Percentiles rank a stretch among this genome's conserved stretches.
phyloP scores from a whole-genome alignment of 352 stramenopile genomes.

The Elongisporangium prolatum region DNA sequence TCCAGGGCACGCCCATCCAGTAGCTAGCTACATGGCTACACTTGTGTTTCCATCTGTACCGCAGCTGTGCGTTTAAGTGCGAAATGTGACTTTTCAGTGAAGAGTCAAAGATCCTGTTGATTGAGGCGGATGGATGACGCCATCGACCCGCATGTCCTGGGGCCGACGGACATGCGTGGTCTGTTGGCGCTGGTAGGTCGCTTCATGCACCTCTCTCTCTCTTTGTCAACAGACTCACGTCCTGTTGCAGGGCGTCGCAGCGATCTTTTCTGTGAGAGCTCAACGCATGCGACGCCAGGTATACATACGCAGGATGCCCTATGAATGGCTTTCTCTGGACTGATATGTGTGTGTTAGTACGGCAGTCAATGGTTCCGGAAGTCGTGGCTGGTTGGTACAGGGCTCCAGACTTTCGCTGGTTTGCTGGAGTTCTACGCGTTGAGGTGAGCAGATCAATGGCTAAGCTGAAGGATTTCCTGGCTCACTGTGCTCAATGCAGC shows the following conservation, averaged over 20 bases:
- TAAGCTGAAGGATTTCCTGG: too few species aligned
- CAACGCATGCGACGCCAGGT: not conserved
- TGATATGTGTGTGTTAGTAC: not conserved
- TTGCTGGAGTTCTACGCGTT: conserved; percentile 13
- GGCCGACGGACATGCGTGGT: not conserved
- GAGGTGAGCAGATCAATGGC: conserved; percentile 4
- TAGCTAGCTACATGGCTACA: not conserved
- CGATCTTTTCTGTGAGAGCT: not conserved
- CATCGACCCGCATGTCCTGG: not conserved
- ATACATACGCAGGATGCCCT: not conserved
- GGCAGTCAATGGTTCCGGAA: not conserved
- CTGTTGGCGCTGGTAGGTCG: not conserved
- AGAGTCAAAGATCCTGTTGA: not conserved
- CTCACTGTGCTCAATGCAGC: too few species aligned
- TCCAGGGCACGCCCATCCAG: conserved; percentile 11
- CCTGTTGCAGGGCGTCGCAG: not conserved
- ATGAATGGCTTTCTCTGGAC: not conserved
- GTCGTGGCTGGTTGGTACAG: not conserved
- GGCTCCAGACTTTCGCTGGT: not conserved
- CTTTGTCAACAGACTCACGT: not conserved
- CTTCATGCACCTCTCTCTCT: not conserved
- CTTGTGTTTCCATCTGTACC: not conserved
- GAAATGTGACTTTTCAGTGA: not conserved
- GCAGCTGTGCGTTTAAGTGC: not conserved
- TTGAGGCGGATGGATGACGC: not conserved